phyloP scores from a whole-genome alignment of 1,139 yeast genomes.

The Sugiyamaella japonica region DNA sequence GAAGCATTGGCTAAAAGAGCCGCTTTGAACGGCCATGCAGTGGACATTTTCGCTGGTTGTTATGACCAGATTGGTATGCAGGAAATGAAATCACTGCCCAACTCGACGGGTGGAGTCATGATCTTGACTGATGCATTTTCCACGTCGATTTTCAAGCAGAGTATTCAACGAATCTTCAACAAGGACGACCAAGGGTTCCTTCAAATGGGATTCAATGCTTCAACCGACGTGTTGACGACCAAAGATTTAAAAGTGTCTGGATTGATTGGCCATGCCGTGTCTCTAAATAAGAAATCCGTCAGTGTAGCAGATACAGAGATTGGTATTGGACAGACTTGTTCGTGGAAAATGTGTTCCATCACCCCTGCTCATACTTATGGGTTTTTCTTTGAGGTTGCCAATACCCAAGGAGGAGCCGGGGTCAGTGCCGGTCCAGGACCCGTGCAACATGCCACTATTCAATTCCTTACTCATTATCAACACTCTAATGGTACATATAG shows the following conservation, averaged over 20 bases:
- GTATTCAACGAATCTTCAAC: slow-evolving; percentile 80
- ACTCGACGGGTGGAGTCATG: slow-evolving; percentile 90
- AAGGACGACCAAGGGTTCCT: slow-evolving; percentile 84
- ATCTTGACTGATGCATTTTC: slow-evolving; percentile 93
- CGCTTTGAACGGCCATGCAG: slow-evolving; percentile 76
- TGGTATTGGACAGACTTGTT: slow-evolving; percentile 90
- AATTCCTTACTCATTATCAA: slow-evolving; percentile 76
- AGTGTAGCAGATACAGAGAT: slow-evolving; percentile 90
- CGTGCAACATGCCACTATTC: slow-evolving; percentile 69
- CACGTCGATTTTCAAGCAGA: slow-evolving; percentile 93
- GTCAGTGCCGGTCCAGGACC: slow-evolving; percentile 40
- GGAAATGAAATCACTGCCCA: slow-evolving; percentile 89
- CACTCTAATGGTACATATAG: slow-evolving; percentile 63
- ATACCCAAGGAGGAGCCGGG: slow-evolving; percentile 42
- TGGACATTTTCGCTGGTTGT: slow-evolving; percentile 95
- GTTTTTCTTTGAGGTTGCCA: slow-evolving; percentile 75
- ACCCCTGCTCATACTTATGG: slow-evolving; percentile 90
- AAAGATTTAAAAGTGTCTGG: slow-evolving; percentile 90
- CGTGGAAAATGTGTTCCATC: slow-evolving; percentile 81
- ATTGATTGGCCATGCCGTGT: slow-evolving; percentile 87
- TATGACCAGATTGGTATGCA: slow-evolving; percentile 97
- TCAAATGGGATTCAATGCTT: slow-evolving; percentile 66
- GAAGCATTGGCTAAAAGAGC: slow-evolving; percentile 75
- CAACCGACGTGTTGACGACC: slow-evolving; percentile 83
- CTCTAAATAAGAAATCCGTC: slow-evolving; percentile 51